Evolutionary conservation across 192 early-diverging fungal genomes (phyloP).

Genomic region (Jimgerdemannia lactiflua): DNA sequence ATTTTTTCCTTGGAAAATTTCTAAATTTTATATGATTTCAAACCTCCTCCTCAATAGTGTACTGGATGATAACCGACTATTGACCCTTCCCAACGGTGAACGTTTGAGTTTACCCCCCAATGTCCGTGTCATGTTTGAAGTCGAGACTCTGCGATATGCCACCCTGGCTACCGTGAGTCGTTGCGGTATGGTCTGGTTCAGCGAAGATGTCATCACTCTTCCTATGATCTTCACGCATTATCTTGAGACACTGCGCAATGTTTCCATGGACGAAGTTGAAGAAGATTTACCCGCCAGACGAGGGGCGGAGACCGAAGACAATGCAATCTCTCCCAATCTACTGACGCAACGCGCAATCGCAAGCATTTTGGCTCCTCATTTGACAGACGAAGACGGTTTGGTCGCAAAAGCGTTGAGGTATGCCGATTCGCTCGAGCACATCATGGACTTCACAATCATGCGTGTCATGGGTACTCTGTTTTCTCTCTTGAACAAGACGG

Average conservation of each 20-base stretch:
- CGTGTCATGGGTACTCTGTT: conserved; percentile 85
- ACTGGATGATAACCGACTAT: conserved; percentile 95
- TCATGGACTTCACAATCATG: conserved; percentile 96
- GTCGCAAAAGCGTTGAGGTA: conserved; percentile 68
- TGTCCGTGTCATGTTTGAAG: conserved; percentile 99
- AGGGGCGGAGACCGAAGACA: conserved; percentile 35
- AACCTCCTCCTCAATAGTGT: conserved; percentile 52
- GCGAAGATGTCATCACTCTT: conserved; percentile 80
- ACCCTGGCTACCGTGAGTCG: conserved; percentile 98
- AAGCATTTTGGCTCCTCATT: conserved; percentile 63
- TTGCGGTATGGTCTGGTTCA: conserved; percentile 99
- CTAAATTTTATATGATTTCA: background rate
- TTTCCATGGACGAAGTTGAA: conserved; percentile 79
- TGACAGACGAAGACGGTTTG: conserved; percentile 67
- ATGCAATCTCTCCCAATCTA: conserved; percentile 52
- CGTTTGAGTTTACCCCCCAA: conserved; percentile 92
- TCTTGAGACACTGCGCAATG: conserved; percentile 68
- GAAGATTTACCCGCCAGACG: conserved; percentile 52
- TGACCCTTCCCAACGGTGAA: conserved; percentile 99
- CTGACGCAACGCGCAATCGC: conserved; percentile 77
- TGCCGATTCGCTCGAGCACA: conserved; percentile 78
- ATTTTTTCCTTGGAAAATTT: background rate
- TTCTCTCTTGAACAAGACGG: conserved; percentile 87
- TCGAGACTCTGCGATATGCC: conserved; percentile 96
- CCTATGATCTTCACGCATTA: conserved; percentile 83